Base-by-base conservation (phyloP, 2,329 filamentous ascomycete genomes). In the Cytospora schulzeri region DNA sequence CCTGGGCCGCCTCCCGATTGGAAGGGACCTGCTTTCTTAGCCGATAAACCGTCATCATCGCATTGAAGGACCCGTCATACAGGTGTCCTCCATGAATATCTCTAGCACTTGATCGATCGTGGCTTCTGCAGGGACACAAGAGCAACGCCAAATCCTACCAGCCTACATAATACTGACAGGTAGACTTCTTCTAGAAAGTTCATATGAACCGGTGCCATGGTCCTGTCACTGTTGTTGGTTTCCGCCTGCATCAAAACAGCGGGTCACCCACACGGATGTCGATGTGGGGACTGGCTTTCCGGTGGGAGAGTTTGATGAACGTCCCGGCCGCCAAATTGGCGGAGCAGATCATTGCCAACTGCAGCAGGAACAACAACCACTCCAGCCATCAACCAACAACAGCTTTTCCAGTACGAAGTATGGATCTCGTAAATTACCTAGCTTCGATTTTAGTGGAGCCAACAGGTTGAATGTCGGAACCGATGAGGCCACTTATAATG, bases 171-270 rank as follows among this genome's bases (percentile, higher is more conserved):
- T 57, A 56, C 56, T 60, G 62, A 55, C 57, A 60, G 24, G 51
- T 58, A 61, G 57, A 56, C 41, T 64, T 52, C 28, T 64, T 64
- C 62, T 61, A 57, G 57, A 64, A 64, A 41, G 56, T 14, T 57
- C 57, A 61, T 51, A 61, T 61, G 62, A 55, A 41, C 60, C 48
- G n/a, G 33, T 38, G 57, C 45, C 29, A 35, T 55, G 45, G 62
- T 57, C 22, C 24, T 59, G 54, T 61, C 26, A 17, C 57, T 56
- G 45, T 31, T 41, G 51, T 56, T 60, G 51, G 57, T 19, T 48
- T 50, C 41, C 19, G 33, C 59, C 11, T 56, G 60, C 59, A 62
- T 56, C 28, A 51, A 29, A 35, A 56, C 22, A 61, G 57, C 19
- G 60, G 51, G 56, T 38, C 8, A 50, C 48, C 26, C 22, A 50